Percentiles rank a stretch among this genome's conserved stretches.
These are phyloP conservation scores for Daldinia childiae DNA, from an alignment of 495 filamentous ascomycete genomes.

Conservation along the genomic window DNA sequence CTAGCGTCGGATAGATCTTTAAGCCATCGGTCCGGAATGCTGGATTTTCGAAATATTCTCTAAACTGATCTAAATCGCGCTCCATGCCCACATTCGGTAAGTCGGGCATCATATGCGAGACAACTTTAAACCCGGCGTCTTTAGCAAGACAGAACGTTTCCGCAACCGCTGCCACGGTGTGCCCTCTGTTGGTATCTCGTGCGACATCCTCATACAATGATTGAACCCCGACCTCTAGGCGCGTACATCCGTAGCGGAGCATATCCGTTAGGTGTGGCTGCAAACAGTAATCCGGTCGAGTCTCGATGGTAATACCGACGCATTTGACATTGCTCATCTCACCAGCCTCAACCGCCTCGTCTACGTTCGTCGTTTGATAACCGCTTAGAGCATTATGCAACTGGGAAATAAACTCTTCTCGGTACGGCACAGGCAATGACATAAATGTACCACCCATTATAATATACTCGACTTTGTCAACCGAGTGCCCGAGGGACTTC, in stretches of 20 bases:
- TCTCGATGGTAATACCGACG: constrained; percentile 98
- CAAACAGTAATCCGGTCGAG: constrained; percentile 93
- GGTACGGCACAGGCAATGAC: constrained; percentile 88
- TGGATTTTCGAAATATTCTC: constrained; percentile 97
- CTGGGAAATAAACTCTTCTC: constrained; percentile 92
- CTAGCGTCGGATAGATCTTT: constrained; percentile 97
- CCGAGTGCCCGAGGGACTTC: constrained; percentile 91
- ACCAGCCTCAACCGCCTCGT: constrained; percentile 90
- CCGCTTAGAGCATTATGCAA: constrained; percentile 96
- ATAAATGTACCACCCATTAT: constrained; percentile 99
- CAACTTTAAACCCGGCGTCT: constrained; percentile 98
- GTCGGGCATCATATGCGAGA: constrained; percentile 99
- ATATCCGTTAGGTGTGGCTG: constrained; percentile 91
- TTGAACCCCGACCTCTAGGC: constrained; percentile 94
- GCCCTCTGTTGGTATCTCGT: constrained; percentile 94
- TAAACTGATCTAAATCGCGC: constrained; percentile 94
- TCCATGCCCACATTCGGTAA: constrained; percentile 98
- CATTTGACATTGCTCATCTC: constrained; percentile 97
- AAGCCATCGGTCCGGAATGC: constrained; percentile 96
- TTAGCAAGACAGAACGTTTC: constrained; percentile 96
- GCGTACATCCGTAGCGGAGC: constrained; percentile 95
- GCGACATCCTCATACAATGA: constrained; percentile 99
- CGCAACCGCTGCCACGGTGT: constrained; percentile 92
- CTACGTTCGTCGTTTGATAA: constrained; percentile 88
- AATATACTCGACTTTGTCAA: constrained; percentile 99